A percentile compares a stretch with the other conserved stretches of the same genome.
Evolutionary conservation across 371 early-diverging fungal genomes (phyloP).

Genomic region (Zopfochytrium polystomum): DNA sequence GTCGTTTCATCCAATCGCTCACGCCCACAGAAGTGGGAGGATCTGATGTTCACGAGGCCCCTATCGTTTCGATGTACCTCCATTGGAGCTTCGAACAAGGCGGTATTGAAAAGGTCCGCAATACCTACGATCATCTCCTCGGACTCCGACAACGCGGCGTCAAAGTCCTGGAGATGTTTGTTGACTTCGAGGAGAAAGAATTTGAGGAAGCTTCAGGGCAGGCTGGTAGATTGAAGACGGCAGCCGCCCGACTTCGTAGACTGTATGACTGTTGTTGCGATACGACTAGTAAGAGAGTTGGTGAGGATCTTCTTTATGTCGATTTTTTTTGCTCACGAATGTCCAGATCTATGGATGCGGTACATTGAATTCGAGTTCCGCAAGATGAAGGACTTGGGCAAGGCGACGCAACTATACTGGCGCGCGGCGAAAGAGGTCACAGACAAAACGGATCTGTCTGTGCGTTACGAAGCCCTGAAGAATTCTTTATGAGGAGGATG

Average conservation of each 20-base stretch:
- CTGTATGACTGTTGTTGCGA: conserved; percentile 61
- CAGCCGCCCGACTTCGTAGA: conserved; percentile 36
- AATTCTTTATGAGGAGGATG: conserved; percentile 21
- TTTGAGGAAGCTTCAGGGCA: conserved; percentile 1
- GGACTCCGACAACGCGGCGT: conserved; percentile 58
- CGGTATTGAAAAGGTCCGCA: conserved; percentile 56
- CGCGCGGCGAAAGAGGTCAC: conserved; percentile 59
- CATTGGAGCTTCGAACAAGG: conserved; percentile 37
- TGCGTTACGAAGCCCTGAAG: conserved; percentile 39
- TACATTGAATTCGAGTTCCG: conserved; percentile 61
- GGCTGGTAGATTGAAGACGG: conserved; percentile 2
- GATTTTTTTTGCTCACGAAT: not conserved
- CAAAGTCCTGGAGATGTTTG: conserved; percentile 58
- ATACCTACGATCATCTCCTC: conserved; percentile 50
- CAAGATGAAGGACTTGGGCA: conserved; percentile 47
- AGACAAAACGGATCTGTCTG: conserved; percentile 55
- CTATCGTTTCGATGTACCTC: conserved; percentile 10
- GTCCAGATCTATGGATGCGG: conserved; percentile 57
- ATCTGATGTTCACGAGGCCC: not conserved
- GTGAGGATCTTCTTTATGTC: conserved; percentile 30
- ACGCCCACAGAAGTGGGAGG: conserved; percentile 11
- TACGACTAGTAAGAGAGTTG: conserved; percentile 50
- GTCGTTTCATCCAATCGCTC: conserved; percentile 10
- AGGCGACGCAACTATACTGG: conserved; percentile 58
- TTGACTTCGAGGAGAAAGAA: conserved; percentile 50